A percentile compares a stretch with the other conserved stretches of the same genome.
Evolutionary conservation across 176 grass and related monocot species (phyloP).

Genomic region (Secale cereale): DNA sequence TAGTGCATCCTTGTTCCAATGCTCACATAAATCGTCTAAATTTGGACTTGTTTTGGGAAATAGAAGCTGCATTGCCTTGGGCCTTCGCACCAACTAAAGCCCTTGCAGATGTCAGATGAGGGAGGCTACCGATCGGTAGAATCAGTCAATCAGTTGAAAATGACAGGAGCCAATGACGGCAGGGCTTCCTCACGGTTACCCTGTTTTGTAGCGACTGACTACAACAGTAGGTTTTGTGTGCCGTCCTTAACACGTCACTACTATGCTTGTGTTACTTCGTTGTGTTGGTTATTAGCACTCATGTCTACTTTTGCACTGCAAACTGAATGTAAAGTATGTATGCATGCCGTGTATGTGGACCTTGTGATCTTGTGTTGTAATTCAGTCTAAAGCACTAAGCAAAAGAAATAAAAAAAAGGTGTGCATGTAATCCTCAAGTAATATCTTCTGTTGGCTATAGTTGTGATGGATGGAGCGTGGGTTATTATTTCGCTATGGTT

Average conservation of each 20-base stretch:
- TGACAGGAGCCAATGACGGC: neutral
- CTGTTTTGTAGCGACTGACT: slow-evolving; percentile 73
- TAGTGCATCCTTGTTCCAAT: neutral
- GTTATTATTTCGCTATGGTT: neutral
- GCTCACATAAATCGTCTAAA: neutral
- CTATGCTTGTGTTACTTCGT: slow-evolving; percentile 39
- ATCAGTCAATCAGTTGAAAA: neutral
- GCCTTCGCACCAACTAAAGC: neutral
- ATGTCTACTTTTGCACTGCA: no score
- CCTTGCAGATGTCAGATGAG: neutral
- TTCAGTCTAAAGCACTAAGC: neutral
- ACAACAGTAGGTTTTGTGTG: slow-evolving; percentile 30
- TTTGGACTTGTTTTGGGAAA: neutral
- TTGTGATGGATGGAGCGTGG: neutral
- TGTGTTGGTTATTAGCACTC: neutral
- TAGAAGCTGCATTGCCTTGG: neutral
- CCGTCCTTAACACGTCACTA: neutral
- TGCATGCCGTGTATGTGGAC: neutral
- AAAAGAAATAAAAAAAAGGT: neutral
- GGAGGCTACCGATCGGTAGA: neutral
- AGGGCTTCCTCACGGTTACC: neutral
- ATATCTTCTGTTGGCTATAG: neutral
- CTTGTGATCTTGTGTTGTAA: neutral
- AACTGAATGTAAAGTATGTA: no score
- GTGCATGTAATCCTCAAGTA: neutral